These are phyloP conservation scores for Phaeosphaeriaceae sp. DNA, from an alignment of 2,329 filamentous ascomycete species.

Conservation along the genomic window DNA sequence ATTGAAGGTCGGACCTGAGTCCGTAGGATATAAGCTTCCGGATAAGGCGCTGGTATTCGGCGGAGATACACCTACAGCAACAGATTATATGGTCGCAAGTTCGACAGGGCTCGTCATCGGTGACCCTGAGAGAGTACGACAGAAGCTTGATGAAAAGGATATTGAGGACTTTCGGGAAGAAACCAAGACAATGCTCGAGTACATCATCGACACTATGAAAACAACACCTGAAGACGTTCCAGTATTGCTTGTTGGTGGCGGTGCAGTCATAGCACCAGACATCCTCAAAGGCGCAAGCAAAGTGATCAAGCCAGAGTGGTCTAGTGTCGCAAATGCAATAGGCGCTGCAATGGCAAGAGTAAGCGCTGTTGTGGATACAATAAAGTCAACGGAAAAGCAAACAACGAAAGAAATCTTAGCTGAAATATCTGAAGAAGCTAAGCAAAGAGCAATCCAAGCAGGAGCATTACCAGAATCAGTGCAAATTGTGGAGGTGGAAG, in stretches of 20 bases:
- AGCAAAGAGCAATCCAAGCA: constrained; percentile 48
- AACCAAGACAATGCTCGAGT: constrained; percentile 61
- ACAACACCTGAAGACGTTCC: constrained; percentile 65
- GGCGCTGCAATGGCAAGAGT: constrained; percentile 68
- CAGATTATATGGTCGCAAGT: constrained; percentile 58
- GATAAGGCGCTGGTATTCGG: constrained; percentile 64
- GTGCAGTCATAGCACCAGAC: constrained; percentile 64
- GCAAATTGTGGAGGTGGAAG: constrained; percentile 48
- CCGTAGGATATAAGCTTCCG: constrained; percentile 64
- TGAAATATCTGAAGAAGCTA: constrained; percentile 48
- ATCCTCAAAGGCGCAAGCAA: constrained; percentile 62
- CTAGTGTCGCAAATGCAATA: constrained; percentile 68
- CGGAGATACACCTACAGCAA: constrained; percentile 63
- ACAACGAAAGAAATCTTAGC: constrained; percentile 42
- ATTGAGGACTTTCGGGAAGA: constrained; percentile 48
- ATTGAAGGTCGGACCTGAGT: constrained; percentile 64
- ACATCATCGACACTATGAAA: constrained; percentile 67
- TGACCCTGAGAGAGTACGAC: constrained; percentile 46
- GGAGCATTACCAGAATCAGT: constrained; percentile 44
- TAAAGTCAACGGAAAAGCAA: constrained; percentile 47
- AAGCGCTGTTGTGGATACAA: constrained; percentile 53
- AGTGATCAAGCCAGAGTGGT: constrained; percentile 63
- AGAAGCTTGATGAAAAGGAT: constrained; percentile 43
- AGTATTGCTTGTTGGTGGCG: constrained; percentile 68
- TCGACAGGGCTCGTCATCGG: constrained; percentile 51